Conservation (phyloP, 106 monocot genomes). For the Alisma plantagoaquatica region DNA sequence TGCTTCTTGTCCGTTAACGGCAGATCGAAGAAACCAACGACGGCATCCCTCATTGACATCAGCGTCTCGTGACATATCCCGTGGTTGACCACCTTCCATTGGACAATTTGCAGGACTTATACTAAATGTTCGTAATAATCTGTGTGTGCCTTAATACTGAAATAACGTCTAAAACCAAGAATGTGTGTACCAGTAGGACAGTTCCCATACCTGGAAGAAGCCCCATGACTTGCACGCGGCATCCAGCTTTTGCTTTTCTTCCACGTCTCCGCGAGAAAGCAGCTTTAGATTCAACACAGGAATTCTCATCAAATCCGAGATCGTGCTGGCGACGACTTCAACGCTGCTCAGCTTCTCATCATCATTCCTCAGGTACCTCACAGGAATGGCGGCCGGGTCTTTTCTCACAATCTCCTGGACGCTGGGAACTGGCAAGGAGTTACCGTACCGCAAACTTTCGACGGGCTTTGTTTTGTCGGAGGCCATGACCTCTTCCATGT, state of each 20-base stretch:
- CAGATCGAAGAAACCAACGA: slow-evolving; percentile 56
- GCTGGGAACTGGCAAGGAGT: no score
- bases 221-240: slow-evolving; percentile 59
- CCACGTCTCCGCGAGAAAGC: no score
- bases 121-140: not conserved
- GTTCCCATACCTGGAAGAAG: slow-evolving; percentile 50
- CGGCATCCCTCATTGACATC: slow-evolving; percentile 30
- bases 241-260: slow-evolving; percentile 30
- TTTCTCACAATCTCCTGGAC: slow-evolving; percentile 48
- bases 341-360: slow-evolving; percentile 22
- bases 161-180: not conserved
- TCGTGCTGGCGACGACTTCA: slow-evolving; percentile 19
- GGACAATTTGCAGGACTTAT: not conserved
- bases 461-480: no score
- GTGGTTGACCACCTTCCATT: slow-evolving; percentile 45
- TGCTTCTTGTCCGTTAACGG: slow-evolving; percentile 70
- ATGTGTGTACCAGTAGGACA: not conserved
- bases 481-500: no score
- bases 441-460: no score
- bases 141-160: not conserved
- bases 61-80: slow-evolving; percentile 28
- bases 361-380: slow-evolving; percentile 32
- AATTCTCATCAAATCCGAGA: slow-evolving; percentile 20
- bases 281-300: not conserved
- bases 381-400: slow-evolving; percentile 25